Conservation (phyloP, 495 filamentous ascomycete genomes). For the Ramalina peruviana region DNA sequence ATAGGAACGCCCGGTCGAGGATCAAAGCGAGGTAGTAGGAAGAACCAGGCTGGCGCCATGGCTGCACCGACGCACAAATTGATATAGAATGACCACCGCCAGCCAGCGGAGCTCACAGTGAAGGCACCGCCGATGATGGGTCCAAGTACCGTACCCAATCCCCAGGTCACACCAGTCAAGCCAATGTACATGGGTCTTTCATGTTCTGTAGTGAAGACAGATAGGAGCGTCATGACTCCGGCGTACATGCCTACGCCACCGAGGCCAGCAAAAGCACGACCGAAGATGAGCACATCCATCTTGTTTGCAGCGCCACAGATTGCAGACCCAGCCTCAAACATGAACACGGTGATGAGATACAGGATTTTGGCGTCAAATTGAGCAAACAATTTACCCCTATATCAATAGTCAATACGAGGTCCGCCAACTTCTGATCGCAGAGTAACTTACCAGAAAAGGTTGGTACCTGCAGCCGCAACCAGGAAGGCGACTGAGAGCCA, state of each 20-base stretch:
- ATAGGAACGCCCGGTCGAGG: slow-evolving; percentile 26
- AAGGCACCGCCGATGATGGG: slow-evolving; percentile 31
- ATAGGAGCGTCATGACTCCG: slow-evolving; percentile 31
- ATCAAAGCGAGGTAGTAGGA: slow-evolving; percentile 34
- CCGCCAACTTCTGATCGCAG: not conserved
- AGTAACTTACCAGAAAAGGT: slow-evolving; percentile 23
- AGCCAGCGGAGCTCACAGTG: slow-evolving; percentile 20
- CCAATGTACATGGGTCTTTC: slow-evolving; percentile 37
- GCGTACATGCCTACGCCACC: slow-evolving; percentile 40
- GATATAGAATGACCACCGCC: slow-evolving; percentile 53
- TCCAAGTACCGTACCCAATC: slow-evolving; percentile 30
- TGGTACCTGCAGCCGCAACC: slow-evolving; percentile 28
- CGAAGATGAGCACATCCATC: slow-evolving; percentile 35
- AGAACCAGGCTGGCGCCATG: slow-evolving; percentile 39
- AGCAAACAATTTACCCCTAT: slow-evolving; percentile 27
- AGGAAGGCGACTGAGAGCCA: slow-evolving; percentile 39
- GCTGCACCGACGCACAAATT: slow-evolving; percentile 40
- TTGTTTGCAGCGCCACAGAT: slow-evolving; percentile 36
- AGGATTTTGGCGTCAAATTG: slow-evolving; percentile 39
- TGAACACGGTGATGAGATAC: slow-evolving; percentile 28
- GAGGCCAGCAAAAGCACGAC: slow-evolving; percentile 25
- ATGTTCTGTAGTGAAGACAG: slow-evolving; percentile 25
- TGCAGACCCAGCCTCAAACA: slow-evolving; percentile 35
- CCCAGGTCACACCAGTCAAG: slow-evolving; percentile 27
- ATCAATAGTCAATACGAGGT: not conserved